phyloP scores from a whole-genome alignment of 257 asterid genomes.

The Haberlea rhodopensis region DNA sequence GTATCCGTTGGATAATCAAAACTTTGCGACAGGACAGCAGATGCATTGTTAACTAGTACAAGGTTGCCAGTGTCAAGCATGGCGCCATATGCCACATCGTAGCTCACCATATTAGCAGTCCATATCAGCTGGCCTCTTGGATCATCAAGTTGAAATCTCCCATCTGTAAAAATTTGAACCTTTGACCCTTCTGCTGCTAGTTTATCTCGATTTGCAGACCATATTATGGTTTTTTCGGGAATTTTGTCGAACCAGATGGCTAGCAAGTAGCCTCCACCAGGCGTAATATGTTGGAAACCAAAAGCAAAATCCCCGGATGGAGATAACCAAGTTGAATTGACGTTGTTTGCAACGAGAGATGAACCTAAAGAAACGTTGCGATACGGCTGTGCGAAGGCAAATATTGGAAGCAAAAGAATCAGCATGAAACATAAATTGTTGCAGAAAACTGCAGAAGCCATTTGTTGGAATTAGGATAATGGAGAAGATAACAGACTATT shows the following conservation, averaged over 20 bases:
- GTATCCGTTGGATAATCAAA: slow-evolving; percentile 37
- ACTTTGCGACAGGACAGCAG: slow-evolving; percentile 33
- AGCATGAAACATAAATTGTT: not conserved
- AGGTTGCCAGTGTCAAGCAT: slow-evolving; percentile 46
- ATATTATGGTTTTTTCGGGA: slow-evolving; percentile 37
- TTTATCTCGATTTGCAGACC: slow-evolving; percentile 33
- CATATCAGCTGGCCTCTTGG: slow-evolving; percentile 11
- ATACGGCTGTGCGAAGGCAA: slow-evolving; percentile 4
- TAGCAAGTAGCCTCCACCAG: slow-evolving; percentile 27
- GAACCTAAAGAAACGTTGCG: slow-evolving; percentile 12
- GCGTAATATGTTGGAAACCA: not conserved
- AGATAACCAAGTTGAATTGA: slow-evolving; percentile 2
- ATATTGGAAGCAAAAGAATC: slow-evolving; percentile 5
- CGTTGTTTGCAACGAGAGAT: slow-evolving; percentile 12
- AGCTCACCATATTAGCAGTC: slow-evolving; percentile 12
- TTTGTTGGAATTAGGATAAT: too few species aligned
- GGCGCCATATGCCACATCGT: slow-evolving; percentile 31
- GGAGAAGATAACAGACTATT: too few species aligned
- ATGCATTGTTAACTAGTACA: slow-evolving; percentile 18
- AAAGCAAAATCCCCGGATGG: slow-evolving; percentile 26
- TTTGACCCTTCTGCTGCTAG: slow-evolving; percentile 34
- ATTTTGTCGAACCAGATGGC: slow-evolving; percentile 45
- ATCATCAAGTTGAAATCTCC: slow-evolving; percentile 30
- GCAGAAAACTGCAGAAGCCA: too few species aligned
- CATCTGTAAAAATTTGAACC: slow-evolving; percentile 30